Evolutionary conservation across 768 basidiomycete species (phyloP).

Genomic region (Suillus bovinus): DNA sequence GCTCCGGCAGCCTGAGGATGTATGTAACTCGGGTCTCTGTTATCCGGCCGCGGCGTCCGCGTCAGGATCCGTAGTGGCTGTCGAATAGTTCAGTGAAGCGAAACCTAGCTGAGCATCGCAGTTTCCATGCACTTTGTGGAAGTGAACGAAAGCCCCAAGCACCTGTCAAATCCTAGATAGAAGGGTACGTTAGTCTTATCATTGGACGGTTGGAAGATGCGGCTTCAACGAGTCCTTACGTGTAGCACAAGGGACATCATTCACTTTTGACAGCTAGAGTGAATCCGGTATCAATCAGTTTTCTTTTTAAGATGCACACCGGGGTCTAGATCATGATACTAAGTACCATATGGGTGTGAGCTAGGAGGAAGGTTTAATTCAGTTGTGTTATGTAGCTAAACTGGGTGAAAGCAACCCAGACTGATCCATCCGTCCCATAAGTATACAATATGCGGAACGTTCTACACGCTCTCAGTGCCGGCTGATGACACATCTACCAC

Average conservation of each 20-base stretch:
- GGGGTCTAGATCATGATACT: background rate
- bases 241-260: background rate
- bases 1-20: background rate
- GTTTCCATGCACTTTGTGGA: background rate
- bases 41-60: background rate
- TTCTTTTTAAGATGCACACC: background rate
- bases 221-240: background rate
- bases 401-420: background rate
- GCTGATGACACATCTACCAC: slow-evolving; percentile 18
- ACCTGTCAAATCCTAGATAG: slow-evolving; percentile 14
- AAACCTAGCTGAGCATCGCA: too few relatives aligned
- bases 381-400: background rate
- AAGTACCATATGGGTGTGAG: background rate
- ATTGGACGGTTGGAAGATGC: slow-evolving; percentile 10
- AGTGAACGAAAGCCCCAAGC: slow-evolving; percentile 13
- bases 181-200: slow-evolving; percentile 6
- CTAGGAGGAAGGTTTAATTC: background rate
- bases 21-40: background rate
- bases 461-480: slow-evolving; percentile 28
- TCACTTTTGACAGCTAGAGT: background rate
- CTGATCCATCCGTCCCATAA: background rate
- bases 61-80: background rate
- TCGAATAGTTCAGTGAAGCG: too few relatives aligned
- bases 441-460: background rate
- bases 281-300: background rate